phyloP scores from a whole-genome alignment of 2,329 filamentous ascomycete species.

The Neospermospora avenae region DNA sequence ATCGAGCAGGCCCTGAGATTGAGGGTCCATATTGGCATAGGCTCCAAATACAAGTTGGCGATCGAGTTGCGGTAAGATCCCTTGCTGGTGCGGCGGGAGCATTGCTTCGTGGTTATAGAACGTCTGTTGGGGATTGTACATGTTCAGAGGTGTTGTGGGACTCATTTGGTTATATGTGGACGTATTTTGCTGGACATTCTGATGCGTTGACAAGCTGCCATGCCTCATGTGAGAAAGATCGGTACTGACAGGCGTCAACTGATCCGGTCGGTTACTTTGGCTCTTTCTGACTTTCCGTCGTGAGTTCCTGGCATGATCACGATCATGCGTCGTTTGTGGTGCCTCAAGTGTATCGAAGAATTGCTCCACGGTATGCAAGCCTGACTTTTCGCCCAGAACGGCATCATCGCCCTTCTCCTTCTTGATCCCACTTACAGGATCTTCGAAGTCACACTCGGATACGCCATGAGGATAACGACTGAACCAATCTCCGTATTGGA shows the following conservation, averaged over 20 bases:
- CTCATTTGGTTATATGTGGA: constrained; percentile 31
- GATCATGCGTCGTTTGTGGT: constrained; percentile 40
- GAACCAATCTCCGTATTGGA: constrained; percentile 98
- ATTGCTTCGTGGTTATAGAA: constrained; percentile 46
- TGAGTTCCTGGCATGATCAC: constrained; percentile 16
- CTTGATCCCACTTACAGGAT: constrained; percentile 63
- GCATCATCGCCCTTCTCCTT: constrained; percentile 83
- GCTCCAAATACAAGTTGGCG: constrained; percentile 73
- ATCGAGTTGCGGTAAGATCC: constrained; percentile 66
- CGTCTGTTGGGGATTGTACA: constrained; percentile 34
- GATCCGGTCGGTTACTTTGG: constrained; percentile 23
- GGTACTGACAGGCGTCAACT: constrained; percentile 25
- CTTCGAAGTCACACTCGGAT: constrained; percentile 77
- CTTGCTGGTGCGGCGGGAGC: constrained; percentile 46
- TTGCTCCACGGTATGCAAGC: constrained; percentile 91
- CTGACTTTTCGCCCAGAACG: constrained; percentile 81
- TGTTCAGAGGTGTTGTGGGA: constrained; percentile 30
- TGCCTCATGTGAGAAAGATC: constrained; percentile 26
- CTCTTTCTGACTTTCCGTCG: constrained; percentile 44
- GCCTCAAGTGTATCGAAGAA: constrained; percentile 82
- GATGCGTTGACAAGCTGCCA: constrained; percentile 23
- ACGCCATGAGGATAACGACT: constrained; percentile 91
- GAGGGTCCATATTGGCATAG: constrained; percentile 54
- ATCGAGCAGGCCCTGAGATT: constrained; percentile 31
- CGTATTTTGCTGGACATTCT: constrained; percentile 21